These are phyloP conservation scores for Cunninghamia lanceolata DNA, from an alignment of 75 land plant species.

Conservation along the genomic window DNA sequence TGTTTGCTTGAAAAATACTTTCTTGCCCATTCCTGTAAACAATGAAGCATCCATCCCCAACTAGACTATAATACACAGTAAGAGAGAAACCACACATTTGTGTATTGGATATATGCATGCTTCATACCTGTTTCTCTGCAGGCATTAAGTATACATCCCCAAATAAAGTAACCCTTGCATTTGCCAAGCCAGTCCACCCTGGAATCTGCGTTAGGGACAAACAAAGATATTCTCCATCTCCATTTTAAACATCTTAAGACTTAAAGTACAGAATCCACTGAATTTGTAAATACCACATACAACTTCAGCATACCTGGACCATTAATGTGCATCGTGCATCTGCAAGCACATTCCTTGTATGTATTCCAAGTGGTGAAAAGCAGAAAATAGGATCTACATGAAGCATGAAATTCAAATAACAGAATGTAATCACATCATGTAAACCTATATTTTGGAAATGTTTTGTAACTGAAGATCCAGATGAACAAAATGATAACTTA, in stretches of 20 bases:
- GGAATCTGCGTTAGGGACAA: constrained; percentile 2
- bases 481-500: no score
- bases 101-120: no score
- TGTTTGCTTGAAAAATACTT: constrained; percentile 8
- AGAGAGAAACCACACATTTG: no score
- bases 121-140: constrained; percentile 9
- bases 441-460: no score
- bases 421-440: no score
- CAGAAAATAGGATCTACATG: constrained; percentile 20
- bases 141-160: constrained; percentile 14
- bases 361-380: constrained; percentile 17
- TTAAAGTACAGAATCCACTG: background rate
- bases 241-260: no score
- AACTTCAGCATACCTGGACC: constrained; percentile 9
- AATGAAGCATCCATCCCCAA: background rate
- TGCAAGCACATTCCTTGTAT: constrained; percentile 18
- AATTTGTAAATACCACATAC: background rate
- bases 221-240: background rate
- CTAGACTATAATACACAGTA: no score
- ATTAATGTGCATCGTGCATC: constrained; percentile 25
- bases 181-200: constrained; percentile 12
- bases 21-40: constrained; percentile 14
- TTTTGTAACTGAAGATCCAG: no score
- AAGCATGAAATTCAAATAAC: background rate
- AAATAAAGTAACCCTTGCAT: constrained; percentile 5